Base-by-base conservation (phyloP, 2,329 filamentous ascomycete genomes). In the Rhinocladiella similis region DNA sequence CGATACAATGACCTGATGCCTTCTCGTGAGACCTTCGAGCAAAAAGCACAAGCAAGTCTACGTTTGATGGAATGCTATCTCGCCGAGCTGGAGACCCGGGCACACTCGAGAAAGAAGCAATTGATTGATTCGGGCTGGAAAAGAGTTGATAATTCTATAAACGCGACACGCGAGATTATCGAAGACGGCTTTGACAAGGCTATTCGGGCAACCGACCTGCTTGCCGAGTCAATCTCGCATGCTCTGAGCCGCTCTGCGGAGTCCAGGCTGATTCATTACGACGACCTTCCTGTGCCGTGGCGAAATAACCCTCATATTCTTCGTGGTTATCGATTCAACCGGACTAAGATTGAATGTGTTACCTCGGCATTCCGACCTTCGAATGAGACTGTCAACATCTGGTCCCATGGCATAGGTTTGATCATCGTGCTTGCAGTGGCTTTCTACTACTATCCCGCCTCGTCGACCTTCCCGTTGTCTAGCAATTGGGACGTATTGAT, bases 381-480 rank as follows among this genome's bases (percentile, higher is more conserved):
- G 62, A 99, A 99, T 74, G 94, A 99, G 75, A 83, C 88, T 39
- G 87, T 97, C 77, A 99, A 99, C 75, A 99, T 99, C 69, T 99
- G 94, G 94, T 93, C 92, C 1, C 94, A 99, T 70, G 84, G 88
- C 12, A 82, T 99, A 27, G 94, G 94, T 16, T 81, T 97, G n/a
- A 69, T 97, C 29, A 80, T 97, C 60, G 89, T 99, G 46, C 81
- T 97, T 36, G 80, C 91, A 12, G 82, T 97, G 42, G 94, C 94
- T 54, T 93, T 99, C 65, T 96, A 96, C 77, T 95, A 96, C 73
- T 99, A 99, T 73, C 94, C 94, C 0, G 85, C 86, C 48, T 92
- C 89, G 63, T 81, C 85, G 67, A 93, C 95, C 71, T 99, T 97
- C 76, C 85, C 84, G 46, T 79, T 90, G 60, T 95, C 90, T 73